Evolutionary conservation across 108 stramenopile genomes (phyloP), one percentile per base, ranked within the genome.

Genomic region (Schizochytrium sp.): DNA sequence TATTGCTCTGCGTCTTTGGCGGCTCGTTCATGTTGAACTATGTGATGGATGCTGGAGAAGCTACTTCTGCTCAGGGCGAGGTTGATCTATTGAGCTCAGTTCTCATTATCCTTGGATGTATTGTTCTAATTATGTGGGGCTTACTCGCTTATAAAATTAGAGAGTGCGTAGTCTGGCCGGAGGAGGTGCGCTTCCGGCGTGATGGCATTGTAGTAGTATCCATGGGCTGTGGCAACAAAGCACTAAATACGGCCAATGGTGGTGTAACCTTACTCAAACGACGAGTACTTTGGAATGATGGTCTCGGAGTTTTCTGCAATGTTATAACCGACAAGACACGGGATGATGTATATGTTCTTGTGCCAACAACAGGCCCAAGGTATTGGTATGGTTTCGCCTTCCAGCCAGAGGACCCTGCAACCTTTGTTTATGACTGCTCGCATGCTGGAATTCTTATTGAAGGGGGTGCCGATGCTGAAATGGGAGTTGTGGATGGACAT

Each of bases 141-240:
- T 38, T 83, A 2, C 3, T 83, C 50, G n/a, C 55, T n/a, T 55
- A 55, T 40, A 83, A 83, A 40, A 42, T 83, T 56, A 47, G 76
- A 5, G 76, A 83, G 76, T 83, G 76, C 76, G 47, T 17, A n/a
- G 76, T 83, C 50, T 83, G 76, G 76, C 76, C 76, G 76, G 76
- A 83, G 47, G 76, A 83, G 76, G 50, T 83, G 28, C 10, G 50
- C 17, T 83, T 83, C 28, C 76, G 40, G 50, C 8, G 76, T 1
- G 28, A 83, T 53, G 76, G 28, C 8, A 47, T 13, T 10, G 40
- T 83, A 2, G 53, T 83, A 5, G 47, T 83, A 13, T 13, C 13
- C 17, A 49, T 83, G 50, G 76, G 76, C 45, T 83, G 76, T 40
- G 19, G 76, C 3, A 55, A 17, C 50, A 49, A 55, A 53, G 76